A percentile compares a stretch with the other conserved stretches of the same genome.
These are phyloP conservation scores for Diphasiastrum complanatum DNA, from an alignment of 83 land plant genomes.

Conservation along the genomic window DNA sequence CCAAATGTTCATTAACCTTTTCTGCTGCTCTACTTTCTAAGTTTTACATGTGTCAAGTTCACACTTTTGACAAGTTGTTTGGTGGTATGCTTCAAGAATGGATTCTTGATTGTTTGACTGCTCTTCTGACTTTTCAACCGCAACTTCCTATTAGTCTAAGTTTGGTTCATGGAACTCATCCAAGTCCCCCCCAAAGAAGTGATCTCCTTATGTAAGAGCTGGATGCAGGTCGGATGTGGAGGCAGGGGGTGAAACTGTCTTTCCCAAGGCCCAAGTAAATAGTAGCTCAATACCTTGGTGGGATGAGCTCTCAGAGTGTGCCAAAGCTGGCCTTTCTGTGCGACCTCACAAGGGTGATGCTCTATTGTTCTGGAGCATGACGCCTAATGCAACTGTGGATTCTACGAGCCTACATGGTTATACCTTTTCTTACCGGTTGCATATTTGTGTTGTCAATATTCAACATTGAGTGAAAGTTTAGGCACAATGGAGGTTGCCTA, in stretches of 20 bases:
- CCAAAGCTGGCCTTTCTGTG: conserved; percentile 7
- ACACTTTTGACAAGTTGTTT: neutral
- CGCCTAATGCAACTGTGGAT: conserved; percentile 7
- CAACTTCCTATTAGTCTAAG: too few species aligned
- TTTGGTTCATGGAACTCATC: too few species aligned
- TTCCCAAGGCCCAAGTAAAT: conserved; percentile 8
- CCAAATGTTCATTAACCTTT: too few species aligned
- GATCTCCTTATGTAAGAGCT: neutral
- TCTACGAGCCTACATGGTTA: conserved; percentile 7
- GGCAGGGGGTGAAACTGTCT: conserved; percentile 11
- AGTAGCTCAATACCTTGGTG: conserved; percentile 10
- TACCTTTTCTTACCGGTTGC: neutral
- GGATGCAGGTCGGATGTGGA: conserved; percentile 12
- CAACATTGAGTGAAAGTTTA: too few species aligned
- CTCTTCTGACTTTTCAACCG: too few species aligned
- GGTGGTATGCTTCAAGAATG: too few species aligned
- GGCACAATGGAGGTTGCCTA: too few species aligned
- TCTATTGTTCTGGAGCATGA: conserved; percentile 17
- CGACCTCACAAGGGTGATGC: conserved; percentile 10
- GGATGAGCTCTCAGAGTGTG: conserved; percentile 16
- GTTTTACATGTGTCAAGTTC: too few species aligned
- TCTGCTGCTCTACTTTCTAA: too few species aligned
- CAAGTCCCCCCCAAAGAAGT: too few species aligned
- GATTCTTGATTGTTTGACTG: too few species aligned
- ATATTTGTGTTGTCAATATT: too few species aligned